Evolutionary conservation across 768 basidiomycete species (phyloP), one percentile per base, ranked within the genome.

Genomic region (Podaxis rugospora): DNA sequence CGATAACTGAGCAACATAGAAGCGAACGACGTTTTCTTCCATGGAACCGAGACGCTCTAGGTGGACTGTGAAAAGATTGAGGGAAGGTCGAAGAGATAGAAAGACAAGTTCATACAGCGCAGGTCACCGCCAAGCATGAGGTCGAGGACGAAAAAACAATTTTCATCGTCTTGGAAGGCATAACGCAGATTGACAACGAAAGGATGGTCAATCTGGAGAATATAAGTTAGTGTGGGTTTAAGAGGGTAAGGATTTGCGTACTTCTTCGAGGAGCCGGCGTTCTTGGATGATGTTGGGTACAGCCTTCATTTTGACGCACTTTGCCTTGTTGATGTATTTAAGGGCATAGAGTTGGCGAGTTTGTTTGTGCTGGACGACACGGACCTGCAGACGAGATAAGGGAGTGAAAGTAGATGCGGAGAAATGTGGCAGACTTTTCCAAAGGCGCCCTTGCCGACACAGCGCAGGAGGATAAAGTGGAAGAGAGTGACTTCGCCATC

Each of bases 311-410:
- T 95, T 95, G 64, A 97, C 94, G 66, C 91, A 97, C 80, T 96
- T 95, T 44, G 90, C 73, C 75, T 99, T 99, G 80, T 98, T 98
- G 76, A 99, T 99, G 77, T 99, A 99, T 75, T 99, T 99, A 74
- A 99, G 86, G 4, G 97, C 97, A 68, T 95, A 98, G 49, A 99
- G 82, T 16, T 94, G 90, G 64, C 93, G 90, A n/a, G 94, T 92
- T 74, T 98, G 93, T 71, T 98, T 99, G 79, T 98, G 97, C 75
- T 99, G 96, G 5, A 99, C 97, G 62, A 99, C 96, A 47, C 97
- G 90, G 77, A 99, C 96, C 96, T 98, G 65, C 55, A 21, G 52
- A 59, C 60, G 67, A 46, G 53, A 49, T 27, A 47, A 57, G 21
- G 57, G 27, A 35, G 56, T 65, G n/a, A 39, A 70, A 6, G 23